Evolutionary conservation across 1,284 basidiomycete species (phyloP), one percentile per base, ranked within the genome.

Genomic region (Ustilago lituana): DNA sequence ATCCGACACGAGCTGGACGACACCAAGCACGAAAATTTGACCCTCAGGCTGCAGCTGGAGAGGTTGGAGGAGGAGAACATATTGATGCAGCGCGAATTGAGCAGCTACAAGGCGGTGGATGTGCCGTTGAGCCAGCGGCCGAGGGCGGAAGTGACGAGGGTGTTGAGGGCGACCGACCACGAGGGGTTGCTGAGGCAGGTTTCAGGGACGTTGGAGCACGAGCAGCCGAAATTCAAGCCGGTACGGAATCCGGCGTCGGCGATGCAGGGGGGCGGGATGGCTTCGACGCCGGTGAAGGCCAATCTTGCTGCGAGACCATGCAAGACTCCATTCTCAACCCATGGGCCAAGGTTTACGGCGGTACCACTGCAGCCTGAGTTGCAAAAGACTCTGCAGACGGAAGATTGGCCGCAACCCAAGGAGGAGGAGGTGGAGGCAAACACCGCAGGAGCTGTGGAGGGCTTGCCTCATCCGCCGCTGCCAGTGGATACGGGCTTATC

Each of bases 111-210:
- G 45, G 58, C 62, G 15, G 63, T 71, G 7, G 61, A 71, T 43
- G 47, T 59, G 54, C 68, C 68, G 17, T 45, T 71, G 38, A 47
- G 41, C 26, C 40, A 61, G 38, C 31, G 68, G 19, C 68, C 68
- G 15, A 62, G 59, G 40, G 45, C 63, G 2, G 63, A 58, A 12
- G 46, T 71, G 33, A 58, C 48, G 29, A 39, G 68, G 22, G 59
- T 71, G 24, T 11, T 52, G 26, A 41, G 67, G 37, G 54, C 53
- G 17, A 35, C 35, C 11, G 61, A 64, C 19, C 57, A 63, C 10
- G 44, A 54, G 20, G 51, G 56, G 17, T 19, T 64, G 48, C 23
- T 69, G 49, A 43, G 60, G 40, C 48, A 57, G 40, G 60, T 60
- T 15, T 63, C 59, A 5, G 65, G 40, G 20, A 46, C 37, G 36